phyloP scores from a whole-genome alignment of 768 basidiomycete genomes.

The Boletus eberwhitei region DNA sequence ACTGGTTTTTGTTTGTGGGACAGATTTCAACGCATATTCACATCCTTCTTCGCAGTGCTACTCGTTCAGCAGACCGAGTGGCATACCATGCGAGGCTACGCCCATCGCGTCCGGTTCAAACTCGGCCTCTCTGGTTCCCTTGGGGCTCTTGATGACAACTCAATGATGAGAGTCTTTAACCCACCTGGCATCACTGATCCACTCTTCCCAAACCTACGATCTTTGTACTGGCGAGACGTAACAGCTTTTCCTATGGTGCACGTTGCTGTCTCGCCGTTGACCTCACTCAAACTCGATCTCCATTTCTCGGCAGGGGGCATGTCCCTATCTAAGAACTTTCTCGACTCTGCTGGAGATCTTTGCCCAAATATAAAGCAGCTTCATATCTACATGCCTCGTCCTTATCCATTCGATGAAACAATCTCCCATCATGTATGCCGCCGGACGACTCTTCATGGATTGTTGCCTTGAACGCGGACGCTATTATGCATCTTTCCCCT shows the following conservation, averaged over 20 bases:
- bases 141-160: background rate
- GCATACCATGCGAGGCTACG: background rate
- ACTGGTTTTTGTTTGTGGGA: background rate
- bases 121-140: background rate
- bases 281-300: background rate
- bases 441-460: background rate
- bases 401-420: background rate
- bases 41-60: background rate
- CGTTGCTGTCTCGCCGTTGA: background rate
- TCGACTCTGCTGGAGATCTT: background rate
- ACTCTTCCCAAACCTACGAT: background rate
- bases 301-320: background rate
- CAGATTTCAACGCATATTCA: background rate
- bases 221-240: background rate
- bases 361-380: background rate
- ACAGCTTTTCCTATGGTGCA: background rate
- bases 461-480: background rate
- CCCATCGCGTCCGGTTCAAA: background rate
- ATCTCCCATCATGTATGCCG: background rate
- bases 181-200: background rate
- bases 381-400: background rate
- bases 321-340: background rate
- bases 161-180: background rate
- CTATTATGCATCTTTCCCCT: background rate
- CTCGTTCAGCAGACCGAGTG: background rate